Percentiles rank a stretch among this genome's conserved stretches.
phyloP scores from a whole-genome alignment of 2,329 filamentous ascomycete species.

The Aspergillus sergii region DNA sequence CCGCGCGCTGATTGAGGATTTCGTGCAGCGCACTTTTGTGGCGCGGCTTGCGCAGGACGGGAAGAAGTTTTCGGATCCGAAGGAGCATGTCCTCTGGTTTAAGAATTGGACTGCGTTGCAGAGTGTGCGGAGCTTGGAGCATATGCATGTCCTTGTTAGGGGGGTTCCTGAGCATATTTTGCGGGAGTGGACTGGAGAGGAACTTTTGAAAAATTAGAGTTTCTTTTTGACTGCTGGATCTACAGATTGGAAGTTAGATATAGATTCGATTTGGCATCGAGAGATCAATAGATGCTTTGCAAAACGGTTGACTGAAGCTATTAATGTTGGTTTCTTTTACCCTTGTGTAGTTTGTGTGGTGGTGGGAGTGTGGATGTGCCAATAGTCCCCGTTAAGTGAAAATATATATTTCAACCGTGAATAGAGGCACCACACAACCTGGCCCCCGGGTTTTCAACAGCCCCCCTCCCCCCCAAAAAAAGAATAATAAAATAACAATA shows the following conservation, averaged over 20 bases:
- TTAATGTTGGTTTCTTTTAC: too few relatives aligned
- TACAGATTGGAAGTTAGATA: constrained; percentile 3
- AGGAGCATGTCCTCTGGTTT: constrained; percentile 62
- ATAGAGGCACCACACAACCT: background rate
- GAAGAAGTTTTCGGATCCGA: constrained; percentile 32
- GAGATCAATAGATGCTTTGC: too few relatives aligned
- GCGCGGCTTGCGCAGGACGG: constrained; percentile 41
- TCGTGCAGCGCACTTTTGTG: constrained; percentile 55
- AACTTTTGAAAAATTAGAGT: constrained; percentile 16
- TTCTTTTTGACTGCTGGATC: background rate
- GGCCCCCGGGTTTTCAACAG: background rate
- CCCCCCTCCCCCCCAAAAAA: too few relatives aligned
- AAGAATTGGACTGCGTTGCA: constrained; percentile 66
- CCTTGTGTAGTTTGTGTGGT: background rate
- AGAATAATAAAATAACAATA: too few relatives aligned
- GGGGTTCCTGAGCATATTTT: constrained; percentile 51
- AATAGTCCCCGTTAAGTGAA: too few relatives aligned
- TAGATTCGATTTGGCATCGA: background rate
- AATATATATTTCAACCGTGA: background rate
- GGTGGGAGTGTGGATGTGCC: background rate
- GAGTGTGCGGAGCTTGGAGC: constrained; percentile 61
- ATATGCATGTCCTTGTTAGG: constrained; percentile 58
- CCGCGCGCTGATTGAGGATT: constrained; percentile 50
- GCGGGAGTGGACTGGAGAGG: constrained; percentile 46
- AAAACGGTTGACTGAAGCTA: too few relatives aligned